Conservation (phyloP, 371 early-diverging fungal genomes). For the Mortierella sp. region DNA sequence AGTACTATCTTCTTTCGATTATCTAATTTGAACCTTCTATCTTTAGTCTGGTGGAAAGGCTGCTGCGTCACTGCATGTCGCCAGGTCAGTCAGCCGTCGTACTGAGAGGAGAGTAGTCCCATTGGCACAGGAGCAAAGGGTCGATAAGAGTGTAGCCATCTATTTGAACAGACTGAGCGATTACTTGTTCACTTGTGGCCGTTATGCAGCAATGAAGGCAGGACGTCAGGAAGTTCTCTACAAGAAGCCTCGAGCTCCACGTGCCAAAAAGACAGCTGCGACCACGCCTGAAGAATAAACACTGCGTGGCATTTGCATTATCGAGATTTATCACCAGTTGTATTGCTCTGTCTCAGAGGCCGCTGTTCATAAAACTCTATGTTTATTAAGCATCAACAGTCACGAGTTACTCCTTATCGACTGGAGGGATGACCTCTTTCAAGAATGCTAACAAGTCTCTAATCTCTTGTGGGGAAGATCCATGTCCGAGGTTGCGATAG, state of each 20-base stretch:
- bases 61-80: conserved; percentile 77
- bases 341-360: not conserved
- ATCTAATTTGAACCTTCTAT: not conserved
- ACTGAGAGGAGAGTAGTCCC: conserved; percentile 90
- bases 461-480: conserved; percentile 81
- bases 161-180: conserved; percentile 90
- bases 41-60: conserved; percentile 81
- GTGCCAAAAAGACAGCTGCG: conserved; percentile 20
- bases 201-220: conserved; percentile 78
- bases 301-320: too few relatives aligned
- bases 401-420: not conserved
- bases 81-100: conserved; percentile 83
- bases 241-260: conserved; percentile 52
- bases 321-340: not conserved
- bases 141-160: conserved; percentile 70
- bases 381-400: not conserved
- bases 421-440: conserved; percentile 60
- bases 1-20: not conserved
- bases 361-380: too few relatives aligned
- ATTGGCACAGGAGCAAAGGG: conserved; percentile 68
- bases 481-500: conserved; percentile 87
- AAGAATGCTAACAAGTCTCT: conserved; percentile 80
- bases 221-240: conserved; percentile 78
- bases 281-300: conserved; percentile 11
- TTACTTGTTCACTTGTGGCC: conserved; percentile 88